Evolutionary conservation across 768 basidiomycete species (phyloP), one percentile per base, ranked within the genome.

Genomic region (Galerina marginata): DNA sequence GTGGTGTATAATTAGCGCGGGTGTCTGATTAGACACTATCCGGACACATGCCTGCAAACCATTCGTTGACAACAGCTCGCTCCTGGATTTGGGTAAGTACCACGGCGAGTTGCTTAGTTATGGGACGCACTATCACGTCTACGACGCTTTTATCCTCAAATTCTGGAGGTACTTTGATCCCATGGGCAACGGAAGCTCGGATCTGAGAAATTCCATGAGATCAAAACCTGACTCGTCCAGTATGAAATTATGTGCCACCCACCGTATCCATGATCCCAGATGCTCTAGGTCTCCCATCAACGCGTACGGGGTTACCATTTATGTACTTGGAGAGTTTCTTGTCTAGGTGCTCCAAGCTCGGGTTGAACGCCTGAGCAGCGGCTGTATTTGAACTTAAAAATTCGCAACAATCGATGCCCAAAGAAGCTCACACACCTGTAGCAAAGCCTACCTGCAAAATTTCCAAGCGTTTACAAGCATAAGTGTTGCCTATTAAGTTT

Each of bases 31-130:
- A n/a, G 20, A 6, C 6, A 9, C 40, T 33, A 43, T 46, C 38
- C 23, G 14, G 2, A 38, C 7, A 70, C 74, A 25, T 64, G 78
- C 88, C 85, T 76, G 83, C 80, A 70, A 90, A 94, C 91, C 92
- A 93, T 71, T 95, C 92, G 49, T 81, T 82, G 25, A 89, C 84
- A 3, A 91, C 86, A 16, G 90, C 91, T 55, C 79, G 78, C 74
- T 94, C 89, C 88, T 91, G 50, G 6, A 11, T 20, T 47, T 20
- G 16, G 15, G 47, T 38, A 57, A 47, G 49, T 11, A 50, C 23
- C 16, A 9, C 42, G 38, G 4, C 29, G 1, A 45, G n/a, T 46
- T 11, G 15, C 2, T 15, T 26, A 37, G 16, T 9, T 9, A 4
- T 36, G 26, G 36, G 15, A 71, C 79, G 46, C 65, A 89, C 91